A percentile compares a stretch with the other conserved stretches of the same genome.
Conservation (phyloP, 208 protist genomes). For the Crithidia brevicula region DNA sequence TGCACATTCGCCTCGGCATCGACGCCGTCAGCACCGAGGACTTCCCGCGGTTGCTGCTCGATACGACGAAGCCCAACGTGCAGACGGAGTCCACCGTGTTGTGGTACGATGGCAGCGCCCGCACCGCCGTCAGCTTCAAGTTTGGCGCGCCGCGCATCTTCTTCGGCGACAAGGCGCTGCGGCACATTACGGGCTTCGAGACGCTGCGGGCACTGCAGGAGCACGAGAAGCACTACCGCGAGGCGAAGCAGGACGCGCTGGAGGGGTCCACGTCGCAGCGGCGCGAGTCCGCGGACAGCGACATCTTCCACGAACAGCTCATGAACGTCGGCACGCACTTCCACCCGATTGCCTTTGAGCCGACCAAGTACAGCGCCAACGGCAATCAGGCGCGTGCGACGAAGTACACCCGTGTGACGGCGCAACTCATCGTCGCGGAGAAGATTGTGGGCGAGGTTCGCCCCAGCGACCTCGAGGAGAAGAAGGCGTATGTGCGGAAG, state of each 20-base stretch:
- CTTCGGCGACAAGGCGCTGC: slow-evolving; percentile 50
- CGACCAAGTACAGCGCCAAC: slow-evolving; percentile 40
- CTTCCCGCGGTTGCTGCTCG: slow-evolving; percentile 45
- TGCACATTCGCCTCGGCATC: slow-evolving; percentile 51
- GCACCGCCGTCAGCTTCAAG: slow-evolving; percentile 31
- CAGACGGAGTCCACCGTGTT: slow-evolving; percentile 23
- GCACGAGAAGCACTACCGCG: slow-evolving; percentile 38
- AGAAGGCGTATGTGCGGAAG: slow-evolving; percentile 22
- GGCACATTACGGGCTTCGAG: slow-evolving; percentile 52
- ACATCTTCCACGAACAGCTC: slow-evolving; percentile 41
- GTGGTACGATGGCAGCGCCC: slow-evolving; percentile 33
- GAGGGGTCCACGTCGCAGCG: slow-evolving; percentile 15
- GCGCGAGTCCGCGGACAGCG: slow-evolving; percentile 7
- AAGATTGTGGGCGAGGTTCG: slow-evolving; percentile 22
- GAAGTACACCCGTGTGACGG: slow-evolving; percentile 41
- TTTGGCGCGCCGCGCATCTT: slow-evolving; percentile 41
- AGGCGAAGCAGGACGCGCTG: slow-evolving; percentile 22
- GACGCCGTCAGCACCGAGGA: slow-evolving; percentile 28
- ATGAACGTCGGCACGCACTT: slow-evolving; percentile 53
- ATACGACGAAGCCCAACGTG: slow-evolving; percentile 33
- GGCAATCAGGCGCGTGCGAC: slow-evolving; percentile 30
- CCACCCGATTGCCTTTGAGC: slow-evolving; percentile 31
- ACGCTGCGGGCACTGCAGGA: slow-evolving; percentile 43
- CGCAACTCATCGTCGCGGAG: slow-evolving; percentile 39
- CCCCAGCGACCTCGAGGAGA: slow-evolving; percentile 26